Percentiles rank a stretch among this genome's conserved stretches.
Evolutionary conservation across 1,284 basidiomycete genomes (phyloP).

Genomic region (Cryptococcus sp.): DNA sequence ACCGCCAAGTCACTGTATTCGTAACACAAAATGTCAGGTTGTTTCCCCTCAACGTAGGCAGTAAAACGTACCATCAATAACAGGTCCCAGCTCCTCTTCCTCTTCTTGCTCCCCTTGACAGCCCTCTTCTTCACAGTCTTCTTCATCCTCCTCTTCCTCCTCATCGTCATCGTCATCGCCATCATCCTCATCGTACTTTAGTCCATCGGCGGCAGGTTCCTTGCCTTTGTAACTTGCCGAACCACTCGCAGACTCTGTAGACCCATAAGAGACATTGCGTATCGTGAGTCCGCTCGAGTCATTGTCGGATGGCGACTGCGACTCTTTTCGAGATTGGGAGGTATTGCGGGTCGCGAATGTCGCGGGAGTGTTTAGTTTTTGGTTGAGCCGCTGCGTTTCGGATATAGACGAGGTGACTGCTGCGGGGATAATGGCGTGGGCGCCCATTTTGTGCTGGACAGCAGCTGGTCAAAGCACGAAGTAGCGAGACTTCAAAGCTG

Average conservation of each 20-base stretch:
- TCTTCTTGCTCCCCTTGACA: constrained; percentile 14
- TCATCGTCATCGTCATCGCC: constrained; percentile 14
- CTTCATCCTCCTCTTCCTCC: constrained; percentile 14
- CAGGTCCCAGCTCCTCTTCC: constrained; percentile 10
- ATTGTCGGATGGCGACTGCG: constrained; percentile 6
- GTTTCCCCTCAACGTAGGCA: not conserved
- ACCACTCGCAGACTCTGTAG: constrained; percentile 1
- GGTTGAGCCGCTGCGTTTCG: no score
- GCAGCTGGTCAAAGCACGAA: no score
- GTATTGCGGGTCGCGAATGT: not conserved
- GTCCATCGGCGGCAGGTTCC: constrained; percentile 1
- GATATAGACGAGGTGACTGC: constrained; percentile 2
- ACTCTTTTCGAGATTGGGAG: constrained; percentile 5
- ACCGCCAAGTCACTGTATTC: constrained; percentile 43
- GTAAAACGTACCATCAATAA: constrained; percentile 16
- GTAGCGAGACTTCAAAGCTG: no score
- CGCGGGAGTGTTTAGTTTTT: no score
- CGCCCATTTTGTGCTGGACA: constrained; percentile 13
- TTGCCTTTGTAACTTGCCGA: constrained; percentile 10
- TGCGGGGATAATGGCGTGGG: constrained; percentile 29
- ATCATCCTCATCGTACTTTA: constrained; percentile 5
- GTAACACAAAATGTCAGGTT: not conserved
- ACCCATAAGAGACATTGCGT: constrained; percentile 6
- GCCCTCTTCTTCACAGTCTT: constrained; percentile 1
- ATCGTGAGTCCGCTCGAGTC: no score